Evolutionary conservation across 805 yeast genomes (phyloP), one percentile per base, ranked within the genome.

Genomic region (Saccharomyces paradoxus): DNA sequence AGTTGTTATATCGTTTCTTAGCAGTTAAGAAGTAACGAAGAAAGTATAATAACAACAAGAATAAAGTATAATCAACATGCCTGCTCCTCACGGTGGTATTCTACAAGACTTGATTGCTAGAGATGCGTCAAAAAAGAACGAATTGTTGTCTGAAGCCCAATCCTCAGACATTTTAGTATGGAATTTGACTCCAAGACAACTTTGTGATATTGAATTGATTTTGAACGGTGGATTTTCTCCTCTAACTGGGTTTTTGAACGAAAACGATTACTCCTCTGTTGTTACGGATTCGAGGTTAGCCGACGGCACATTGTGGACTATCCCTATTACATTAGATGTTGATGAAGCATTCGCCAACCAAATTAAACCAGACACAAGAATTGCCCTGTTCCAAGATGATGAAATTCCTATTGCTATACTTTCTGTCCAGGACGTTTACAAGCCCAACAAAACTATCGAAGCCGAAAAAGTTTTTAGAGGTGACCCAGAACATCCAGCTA

Each of bases 401-500:
- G 87, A 84, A 62, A 73, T 80, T 53, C 82, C 89, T 0, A 76
- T 91, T 63, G 97, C 97, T 28, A 82, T 91, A 61, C 74, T 91
- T 66, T 86, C 95, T 10, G 76, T 91, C 26, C 82, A 78, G 55
- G 94, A 90, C 59, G 80, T 88, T 32, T 91, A 86, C 77, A 77
- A 77, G 63, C 97, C 96, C 61, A 78, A 91, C 72, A 92, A 92
- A 77, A 66, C 74, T 54, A 68, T 69, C 21, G 98, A 91, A 76
- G 97, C 97, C 52, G 72, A 81, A 61, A 79, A 84, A 68, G 97
- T 90, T 29, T 92, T 89, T 75, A 83, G 97, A 70, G 98, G 97
- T 58, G 97, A 92, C 71, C 91, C 95, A 48, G 97, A 92, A 71
- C 98, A 91, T 73, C 97, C 97, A 22, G 97, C 97, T 12, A 77